Evolutionary conservation across 208 protist species (phyloP), one percentile per base, ranked within the genome.

Genomic region (Leishmania aethiopica): DNA sequence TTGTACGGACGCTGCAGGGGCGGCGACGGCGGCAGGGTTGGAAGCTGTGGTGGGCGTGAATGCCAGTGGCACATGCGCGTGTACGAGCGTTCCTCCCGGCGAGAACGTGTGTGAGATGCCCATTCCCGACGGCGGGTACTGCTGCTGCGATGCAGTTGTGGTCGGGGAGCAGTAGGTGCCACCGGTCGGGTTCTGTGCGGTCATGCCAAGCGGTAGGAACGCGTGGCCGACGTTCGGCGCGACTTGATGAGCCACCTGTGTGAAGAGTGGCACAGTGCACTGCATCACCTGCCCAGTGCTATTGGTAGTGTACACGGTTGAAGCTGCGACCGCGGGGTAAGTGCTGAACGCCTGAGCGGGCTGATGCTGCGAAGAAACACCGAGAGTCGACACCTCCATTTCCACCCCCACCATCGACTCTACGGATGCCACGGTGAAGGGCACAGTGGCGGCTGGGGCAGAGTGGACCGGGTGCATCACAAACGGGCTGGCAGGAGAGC

Each of bases 211-310:
- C 2, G 83, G 66, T 42, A 82, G 40, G 40, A 79, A 85, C 22
- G 55, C 42, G 45, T 62, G 77, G 78, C 53, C 67, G 32, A 35
- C 51, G 42, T 32, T 79, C 0, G 76, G 35, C 7, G 75, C 37
- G 7, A 72, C 77, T 57, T 49, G 40, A 37, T 86, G 77, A 69
- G 64, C 42, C 37, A 86, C 42, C 3, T 62, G 78, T 5, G 83
- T 75, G 78, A 80, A 86, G 73, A 86, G 62, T 22, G 83, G 83
- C 73, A 82, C 60, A 45, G 83, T 22, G n/a, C 75, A 80, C 32
- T 62, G 45, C 83, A 86, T 69, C 72, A 78, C 57, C 40, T 77
- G 78, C 8, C 74, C 37, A 35, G 78, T 69, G 45, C 51, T n/a
- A 25, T 59, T 72, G 47, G 77, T 57, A 45, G 60, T 40, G 78